Evolutionary conservation across 2,329 filamentous ascomycete genomes (phyloP).

Genomic region (Pseudocercospora macadamiae): DNA sequence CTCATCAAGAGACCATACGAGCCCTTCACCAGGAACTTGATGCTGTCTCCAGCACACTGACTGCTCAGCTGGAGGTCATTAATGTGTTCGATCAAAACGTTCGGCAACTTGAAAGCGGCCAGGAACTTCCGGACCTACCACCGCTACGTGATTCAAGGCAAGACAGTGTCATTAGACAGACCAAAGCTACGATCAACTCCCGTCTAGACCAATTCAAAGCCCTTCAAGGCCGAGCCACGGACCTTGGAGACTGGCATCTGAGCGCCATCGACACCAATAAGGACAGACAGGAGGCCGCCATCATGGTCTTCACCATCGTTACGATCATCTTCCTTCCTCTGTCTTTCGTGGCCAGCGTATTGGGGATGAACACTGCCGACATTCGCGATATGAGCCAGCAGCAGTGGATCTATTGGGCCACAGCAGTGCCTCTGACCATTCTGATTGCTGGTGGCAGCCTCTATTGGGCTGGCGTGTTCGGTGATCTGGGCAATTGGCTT

Average conservation of each 20-base stretch:
- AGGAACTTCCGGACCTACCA: not conserved
- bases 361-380: constrained; percentile 21
- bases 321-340: constrained; percentile 25
- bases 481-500: constrained; percentile 4
- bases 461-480: constrained; percentile 12
- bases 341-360: constrained; percentile 16
- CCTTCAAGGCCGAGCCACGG: constrained; percentile 11
- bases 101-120: constrained; percentile 11
- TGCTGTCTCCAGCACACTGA: constrained; percentile 13
- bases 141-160: constrained; percentile 7
- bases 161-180: constrained; percentile 11
- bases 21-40: constrained; percentile 15
- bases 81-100: constrained; percentile 12
- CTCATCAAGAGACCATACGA: constrained; percentile 17
- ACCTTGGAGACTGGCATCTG: constrained; percentile 18
- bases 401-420: constrained; percentile 18
- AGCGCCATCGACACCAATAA: constrained; percentile 19
- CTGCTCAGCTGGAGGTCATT: constrained; percentile 13
- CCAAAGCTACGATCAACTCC: constrained; percentile 11
- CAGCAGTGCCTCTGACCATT: constrained; percentile 16
- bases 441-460: constrained; percentile 9
- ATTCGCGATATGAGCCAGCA: constrained; percentile 12
- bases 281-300: constrained; percentile 16
- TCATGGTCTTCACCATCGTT: constrained; percentile 16
- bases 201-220: constrained; percentile 16